Percentiles rank a stretch among this genome's conserved stretches.
These are phyloP conservation scores for Platismatia glauca DNA, from an alignment of 495 filamentous ascomycete genomes.

Conservation along the genomic window DNA sequence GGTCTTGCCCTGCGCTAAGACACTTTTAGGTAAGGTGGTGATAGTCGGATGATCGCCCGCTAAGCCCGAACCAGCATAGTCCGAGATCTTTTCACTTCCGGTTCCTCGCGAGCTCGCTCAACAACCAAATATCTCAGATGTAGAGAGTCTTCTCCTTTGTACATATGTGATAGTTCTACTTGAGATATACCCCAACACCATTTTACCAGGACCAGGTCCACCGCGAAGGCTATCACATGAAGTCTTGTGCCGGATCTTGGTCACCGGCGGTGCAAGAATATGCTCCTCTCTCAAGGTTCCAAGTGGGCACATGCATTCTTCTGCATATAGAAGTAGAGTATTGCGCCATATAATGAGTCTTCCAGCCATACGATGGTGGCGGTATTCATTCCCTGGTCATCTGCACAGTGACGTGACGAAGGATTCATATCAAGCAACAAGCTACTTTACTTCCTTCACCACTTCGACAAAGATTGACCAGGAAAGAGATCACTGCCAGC, in stretches of 20 bases:
- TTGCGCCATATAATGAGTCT: not conserved
- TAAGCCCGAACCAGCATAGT: not conserved
- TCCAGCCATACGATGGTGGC: not conserved
- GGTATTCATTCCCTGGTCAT: not conserved
- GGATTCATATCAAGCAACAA: not conserved
- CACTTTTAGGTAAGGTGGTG: no score
- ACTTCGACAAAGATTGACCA: not conserved
- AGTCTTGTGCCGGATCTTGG: not conserved
- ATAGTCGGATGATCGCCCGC: not conserved
- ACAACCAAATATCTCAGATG: no score
- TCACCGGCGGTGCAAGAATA: not conserved
- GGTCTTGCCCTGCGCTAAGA: slow-evolving; percentile 1
- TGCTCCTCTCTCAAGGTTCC: not conserved
- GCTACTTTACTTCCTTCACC: not conserved
- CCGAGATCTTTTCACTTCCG: no score
- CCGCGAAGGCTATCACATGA: no score
- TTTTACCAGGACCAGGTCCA: no score
- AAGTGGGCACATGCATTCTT: not conserved
- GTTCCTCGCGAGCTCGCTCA: no score
- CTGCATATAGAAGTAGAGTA: not conserved
- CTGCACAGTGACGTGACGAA: not conserved
- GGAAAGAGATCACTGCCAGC: not conserved
- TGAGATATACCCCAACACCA: no score
- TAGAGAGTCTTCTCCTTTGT: no score
- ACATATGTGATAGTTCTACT: no score